phyloP scores from a whole-genome alignment of 345 rosid genomes.

The Brassica rapa region DNA sequence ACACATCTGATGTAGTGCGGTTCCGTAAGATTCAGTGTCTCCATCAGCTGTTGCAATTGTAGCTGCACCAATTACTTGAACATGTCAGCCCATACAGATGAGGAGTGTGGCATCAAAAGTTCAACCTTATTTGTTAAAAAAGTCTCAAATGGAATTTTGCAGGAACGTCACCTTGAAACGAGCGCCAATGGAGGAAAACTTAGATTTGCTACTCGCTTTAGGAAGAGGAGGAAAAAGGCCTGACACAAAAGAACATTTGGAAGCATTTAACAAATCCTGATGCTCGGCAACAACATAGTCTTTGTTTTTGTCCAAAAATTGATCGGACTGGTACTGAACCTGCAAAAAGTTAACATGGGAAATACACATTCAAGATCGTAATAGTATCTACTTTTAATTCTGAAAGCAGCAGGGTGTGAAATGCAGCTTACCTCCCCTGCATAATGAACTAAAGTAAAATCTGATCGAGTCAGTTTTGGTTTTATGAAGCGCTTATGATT shows the following conservation, averaged over 20 bases:
- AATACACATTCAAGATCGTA: slow-evolving; percentile 19
- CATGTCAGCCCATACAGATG: slow-evolving; percentile 35
- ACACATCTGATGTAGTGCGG: slow-evolving; percentile 96
- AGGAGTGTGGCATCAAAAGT: slow-evolving; percentile 18
- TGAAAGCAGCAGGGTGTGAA: slow-evolving; percentile 25
- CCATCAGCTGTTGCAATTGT: slow-evolving; percentile 92
- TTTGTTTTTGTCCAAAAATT: slow-evolving; percentile 92
- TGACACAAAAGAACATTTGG: slow-evolving; percentile 70
- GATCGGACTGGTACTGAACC: slow-evolving; percentile 92
- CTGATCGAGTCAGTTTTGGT: slow-evolving; percentile 80
- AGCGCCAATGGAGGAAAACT: slow-evolving; percentile 85
- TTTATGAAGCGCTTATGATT: slow-evolving; percentile 72
- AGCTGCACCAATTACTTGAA: slow-evolving; percentile 61
- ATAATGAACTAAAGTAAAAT: slow-evolving; percentile 78
- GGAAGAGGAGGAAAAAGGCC: slow-evolving; percentile 68
- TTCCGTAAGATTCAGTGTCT: slow-evolving; percentile 73
- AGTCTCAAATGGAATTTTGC: background rate
- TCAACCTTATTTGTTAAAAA: slow-evolving; percentile 11
- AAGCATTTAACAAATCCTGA: slow-evolving; percentile 84
- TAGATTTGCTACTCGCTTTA: slow-evolving; percentile 73
- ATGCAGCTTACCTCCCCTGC: slow-evolving; percentile 78
- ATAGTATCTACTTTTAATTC: background rate
- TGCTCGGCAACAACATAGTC: slow-evolving; percentile 94
- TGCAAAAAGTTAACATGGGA: slow-evolving; percentile 44
- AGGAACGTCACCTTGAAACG: slow-evolving; percentile 71